These are phyloP conservation scores for Ophiostoma populinum DNA, from an alignment of 2,329 filamentous ascomycete species.

Conservation along the genomic window DNA sequence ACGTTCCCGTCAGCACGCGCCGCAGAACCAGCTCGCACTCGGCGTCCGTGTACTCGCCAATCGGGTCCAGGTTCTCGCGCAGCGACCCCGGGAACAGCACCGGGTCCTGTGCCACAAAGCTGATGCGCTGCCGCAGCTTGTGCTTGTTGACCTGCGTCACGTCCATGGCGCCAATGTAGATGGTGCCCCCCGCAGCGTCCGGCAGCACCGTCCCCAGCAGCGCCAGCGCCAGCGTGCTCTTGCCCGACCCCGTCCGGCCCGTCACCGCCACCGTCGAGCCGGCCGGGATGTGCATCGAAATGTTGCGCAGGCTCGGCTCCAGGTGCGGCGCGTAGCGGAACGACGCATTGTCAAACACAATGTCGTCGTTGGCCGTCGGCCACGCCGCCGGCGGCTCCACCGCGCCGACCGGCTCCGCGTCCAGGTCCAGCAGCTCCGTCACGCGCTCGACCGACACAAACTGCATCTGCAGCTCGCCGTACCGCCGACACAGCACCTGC, in stretches of 20 bases:
- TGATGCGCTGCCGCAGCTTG: conserved; percentile 37
- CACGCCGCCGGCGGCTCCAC: conserved; percentile 46
- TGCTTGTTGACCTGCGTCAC: conserved; percentile 36
- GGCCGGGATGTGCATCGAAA: conserved; percentile 56
- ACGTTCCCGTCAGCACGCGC: conserved; percentile 34
- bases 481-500: conserved; percentile 58
- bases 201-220: conserved; percentile 39
- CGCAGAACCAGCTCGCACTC: conserved; percentile 35
- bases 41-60: conserved; percentile 35
- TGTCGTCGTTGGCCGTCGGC: conserved; percentile 55
- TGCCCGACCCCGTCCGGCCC: conserved; percentile 73
- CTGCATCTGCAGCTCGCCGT: conserved; percentile 77
- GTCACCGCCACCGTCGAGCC: conserved; percentile 49
- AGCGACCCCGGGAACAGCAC: conserved; percentile 42
- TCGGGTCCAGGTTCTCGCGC: conserved; percentile 51
- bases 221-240: conserved; percentile 54
- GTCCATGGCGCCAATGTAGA: conserved; percentile 36
- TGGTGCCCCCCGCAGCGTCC: conserved; percentile 23
- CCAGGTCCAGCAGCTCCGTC: conserved; percentile 62
- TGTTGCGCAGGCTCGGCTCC: conserved; percentile 50
- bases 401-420: conserved; percentile 53
- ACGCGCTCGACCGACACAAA: conserved; percentile 83
- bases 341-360: conserved; percentile 60
- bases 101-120: conserved; percentile 47
- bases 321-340: conserved; percentile 66